Conservation (phyloP, 257 asterid species). For the Misopates orontium region DNA sequence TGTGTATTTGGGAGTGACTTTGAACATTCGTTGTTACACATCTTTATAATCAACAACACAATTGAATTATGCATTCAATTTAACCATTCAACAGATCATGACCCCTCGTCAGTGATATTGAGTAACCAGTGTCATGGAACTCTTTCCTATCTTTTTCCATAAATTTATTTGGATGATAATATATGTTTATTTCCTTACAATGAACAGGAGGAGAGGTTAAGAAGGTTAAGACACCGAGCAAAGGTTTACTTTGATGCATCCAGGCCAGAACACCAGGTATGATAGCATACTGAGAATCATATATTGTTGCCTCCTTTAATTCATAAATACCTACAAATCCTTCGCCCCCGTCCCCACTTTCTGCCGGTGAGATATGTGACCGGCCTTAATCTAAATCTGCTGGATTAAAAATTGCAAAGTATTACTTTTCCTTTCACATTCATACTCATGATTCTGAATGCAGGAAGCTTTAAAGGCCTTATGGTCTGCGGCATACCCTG, state of each 20-base stretch:
- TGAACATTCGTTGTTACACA: too few species aligned
- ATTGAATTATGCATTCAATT: not conserved
- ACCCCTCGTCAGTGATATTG: not conserved
- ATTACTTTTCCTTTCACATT: not conserved
- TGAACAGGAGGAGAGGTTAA: constrained; percentile 67
- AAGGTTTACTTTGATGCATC: constrained; percentile 71
- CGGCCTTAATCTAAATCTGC: constrained; percentile 1
- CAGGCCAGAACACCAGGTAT: constrained; percentile 76
- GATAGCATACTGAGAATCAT: constrained; percentile 18
- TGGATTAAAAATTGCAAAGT: not conserved
- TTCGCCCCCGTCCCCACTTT: too few species aligned
- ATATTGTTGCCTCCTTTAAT: constrained; percentile 4
- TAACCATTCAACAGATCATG: not conserved
- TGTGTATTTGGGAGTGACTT: not conserved
- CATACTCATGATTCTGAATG: not conserved
- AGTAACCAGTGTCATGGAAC: not conserved
- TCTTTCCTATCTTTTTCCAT: not conserved
- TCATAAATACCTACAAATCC: not conserved
- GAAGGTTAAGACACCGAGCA: constrained; percentile 68
- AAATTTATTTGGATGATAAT: constrained; percentile 3
- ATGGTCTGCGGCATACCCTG: constrained; percentile 84
- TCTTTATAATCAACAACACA: too few species aligned
- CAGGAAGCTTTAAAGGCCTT: constrained; percentile 81
- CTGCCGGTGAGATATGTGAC: not conserved
- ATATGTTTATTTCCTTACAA: constrained; percentile 16